phyloP scores from a whole-genome alignment of 2,329 filamentous ascomycete genomes.

The Penicillium griseofulvum region DNA sequence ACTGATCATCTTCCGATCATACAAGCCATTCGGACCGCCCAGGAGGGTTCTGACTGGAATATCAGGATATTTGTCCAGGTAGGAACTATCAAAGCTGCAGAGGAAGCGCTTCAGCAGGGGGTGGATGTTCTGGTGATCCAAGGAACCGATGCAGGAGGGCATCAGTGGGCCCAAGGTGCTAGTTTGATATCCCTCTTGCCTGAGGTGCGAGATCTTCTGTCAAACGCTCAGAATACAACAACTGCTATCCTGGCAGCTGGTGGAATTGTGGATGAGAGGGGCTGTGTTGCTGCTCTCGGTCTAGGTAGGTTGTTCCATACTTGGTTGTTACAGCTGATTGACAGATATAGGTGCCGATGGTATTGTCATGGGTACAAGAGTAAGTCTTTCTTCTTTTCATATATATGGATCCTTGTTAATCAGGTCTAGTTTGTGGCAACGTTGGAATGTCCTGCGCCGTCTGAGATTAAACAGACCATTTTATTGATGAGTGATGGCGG shows the following conservation, averaged over 20 bases:
- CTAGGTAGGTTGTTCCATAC: conserved; percentile 44
- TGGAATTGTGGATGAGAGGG: conserved; percentile 57
- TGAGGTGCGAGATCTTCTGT: conserved; percentile 53
- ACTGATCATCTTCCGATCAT: conserved; percentile 35
- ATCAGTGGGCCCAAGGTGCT: conserved; percentile 56
- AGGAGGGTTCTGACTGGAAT: conserved; percentile 31
- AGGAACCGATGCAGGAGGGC: conserved; percentile 63
- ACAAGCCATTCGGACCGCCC: conserved; percentile 27
- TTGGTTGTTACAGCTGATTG: conserved; percentile 32
- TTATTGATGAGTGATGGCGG: conserved; percentile 47
- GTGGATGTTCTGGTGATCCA: conserved; percentile 62
- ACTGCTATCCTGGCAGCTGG: conserved; percentile 57
- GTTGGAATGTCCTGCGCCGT: conserved; percentile 45
- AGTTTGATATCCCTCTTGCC: conserved; percentile 58
- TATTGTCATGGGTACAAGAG: conserved; percentile 22
- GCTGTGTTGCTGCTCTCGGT: conserved; percentile 55
- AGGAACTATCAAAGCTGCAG: conserved; percentile 57
- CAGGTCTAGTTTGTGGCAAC: conserved; percentile 45
- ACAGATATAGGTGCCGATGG: conserved; percentile 17
- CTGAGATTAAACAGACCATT: conserved; percentile 43
- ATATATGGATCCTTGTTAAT: conserved; percentile 15
- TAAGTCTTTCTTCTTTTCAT: conserved; percentile 1
- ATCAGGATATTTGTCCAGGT: conserved; percentile 60
- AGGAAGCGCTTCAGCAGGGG: conserved; percentile 49
- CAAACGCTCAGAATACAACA: conserved; percentile 19